A percentile compares a stretch with the other conserved stretches of the same genome.
These are phyloP conservation scores for Carpinus viminea DNA, from an alignment of 306 rosid species.

Conservation along the genomic window DNA sequence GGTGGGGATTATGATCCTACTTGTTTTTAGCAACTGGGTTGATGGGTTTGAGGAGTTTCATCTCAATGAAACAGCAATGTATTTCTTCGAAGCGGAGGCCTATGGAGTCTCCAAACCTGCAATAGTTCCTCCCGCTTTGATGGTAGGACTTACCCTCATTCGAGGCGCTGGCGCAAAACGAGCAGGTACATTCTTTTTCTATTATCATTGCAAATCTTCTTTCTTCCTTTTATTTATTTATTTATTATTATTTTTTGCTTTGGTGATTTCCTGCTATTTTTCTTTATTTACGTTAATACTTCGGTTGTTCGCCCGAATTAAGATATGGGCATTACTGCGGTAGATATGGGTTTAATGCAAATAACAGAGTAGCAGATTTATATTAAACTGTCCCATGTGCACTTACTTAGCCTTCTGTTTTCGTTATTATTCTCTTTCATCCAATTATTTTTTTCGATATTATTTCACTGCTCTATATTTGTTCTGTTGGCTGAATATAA, in stretches of 20 bases:
- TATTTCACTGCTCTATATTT: not conserved
- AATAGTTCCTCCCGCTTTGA: conserved; percentile 23
- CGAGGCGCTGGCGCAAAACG: conserved; percentile 67
- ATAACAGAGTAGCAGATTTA: not conserved
- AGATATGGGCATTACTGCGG: not conserved
- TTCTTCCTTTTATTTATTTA: not conserved
- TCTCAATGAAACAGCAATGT: conserved; percentile 63
- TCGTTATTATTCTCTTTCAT: not conserved
- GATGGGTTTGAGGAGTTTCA: conserved; percentile 40
- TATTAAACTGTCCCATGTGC: not conserved
- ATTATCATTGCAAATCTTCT: not conserved
- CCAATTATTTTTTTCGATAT: not conserved
- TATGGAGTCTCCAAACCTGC: conserved; percentile 43
- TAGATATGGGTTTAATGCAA: not conserved
- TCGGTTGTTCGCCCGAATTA: conserved; percentile 4
- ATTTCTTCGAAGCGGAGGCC: conserved; percentile 55
- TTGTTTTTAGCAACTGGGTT: conserved; percentile 49
- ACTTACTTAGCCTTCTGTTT: not conserved
- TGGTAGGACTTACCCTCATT: conserved; percentile 85
- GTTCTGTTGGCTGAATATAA: not conserved
- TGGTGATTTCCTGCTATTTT: not conserved
- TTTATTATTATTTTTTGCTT: too few relatives aligned
- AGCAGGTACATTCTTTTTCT: conserved; percentile 62
- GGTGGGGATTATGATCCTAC: conserved; percentile 42
- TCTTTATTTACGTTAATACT: not conserved